These are phyloP conservation scores for Nigrospora oryzae DNA, from an alignment of 2,329 filamentous ascomycete species.

Conservation along the genomic window DNA sequence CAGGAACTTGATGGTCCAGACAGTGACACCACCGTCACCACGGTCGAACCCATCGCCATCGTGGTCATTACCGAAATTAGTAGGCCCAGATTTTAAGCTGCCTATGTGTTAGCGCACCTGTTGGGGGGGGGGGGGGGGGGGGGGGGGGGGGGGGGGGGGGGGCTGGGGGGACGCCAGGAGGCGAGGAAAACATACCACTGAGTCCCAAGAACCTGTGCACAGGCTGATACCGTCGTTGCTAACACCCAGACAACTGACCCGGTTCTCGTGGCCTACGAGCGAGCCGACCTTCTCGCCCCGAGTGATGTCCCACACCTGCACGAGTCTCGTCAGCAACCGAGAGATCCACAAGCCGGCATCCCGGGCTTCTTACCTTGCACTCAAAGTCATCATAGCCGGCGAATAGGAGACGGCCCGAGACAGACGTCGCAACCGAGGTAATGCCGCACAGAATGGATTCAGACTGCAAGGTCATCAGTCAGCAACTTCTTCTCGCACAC, in stretches of 20 bases:
- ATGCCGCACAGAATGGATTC: conserved; percentile 97
- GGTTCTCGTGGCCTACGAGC: conserved; percentile 94
- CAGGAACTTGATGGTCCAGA: conserved; percentile 4
- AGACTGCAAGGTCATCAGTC: conserved; percentile 49
- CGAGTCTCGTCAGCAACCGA: conserved; percentile 3
- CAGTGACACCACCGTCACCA: not conserved
- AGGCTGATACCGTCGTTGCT: conserved; percentile 99
- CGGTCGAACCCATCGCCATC: conserved; percentile 4
- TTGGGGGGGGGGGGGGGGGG: too few relatives aligned
- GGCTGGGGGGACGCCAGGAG: conserved; percentile 35
- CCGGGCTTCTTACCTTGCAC: conserved; percentile 74
- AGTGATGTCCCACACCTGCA: conserved; percentile 92
- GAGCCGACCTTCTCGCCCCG: conserved; percentile 96
- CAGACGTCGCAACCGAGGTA: conserved; percentile 95
- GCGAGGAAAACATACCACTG: conserved; percentile 63
- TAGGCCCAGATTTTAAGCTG: conserved; percentile 87
- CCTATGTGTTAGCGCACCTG: conserved; percentile 30
- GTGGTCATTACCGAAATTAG: conserved; percentile 31
- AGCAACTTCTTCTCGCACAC: not conserved
- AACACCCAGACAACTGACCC: conserved; percentile 95
- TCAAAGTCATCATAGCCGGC: conserved; percentile 98
- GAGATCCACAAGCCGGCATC: not conserved
- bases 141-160: too few relatives aligned
- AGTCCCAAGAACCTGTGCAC: conserved; percentile 99
- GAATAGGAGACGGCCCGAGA: conserved; percentile 89